Percentiles rank a stretch among this genome's conserved stretches.
Evolutionary conservation across 805 yeast genomes (phyloP).

Genomic region (Candida xyloterini): DNA sequence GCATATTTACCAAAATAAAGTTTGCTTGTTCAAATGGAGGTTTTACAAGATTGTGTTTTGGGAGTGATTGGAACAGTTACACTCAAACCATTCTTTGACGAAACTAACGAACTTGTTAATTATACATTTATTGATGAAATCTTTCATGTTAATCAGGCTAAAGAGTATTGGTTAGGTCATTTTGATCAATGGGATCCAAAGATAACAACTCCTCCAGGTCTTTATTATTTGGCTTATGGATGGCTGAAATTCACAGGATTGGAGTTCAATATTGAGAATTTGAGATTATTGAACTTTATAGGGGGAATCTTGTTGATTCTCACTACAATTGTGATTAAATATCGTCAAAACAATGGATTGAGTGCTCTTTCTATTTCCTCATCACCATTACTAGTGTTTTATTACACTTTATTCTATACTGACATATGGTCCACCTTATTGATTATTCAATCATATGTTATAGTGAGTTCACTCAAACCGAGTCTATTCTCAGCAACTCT

Average conservation of each 20-base stretch:
- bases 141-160: slow-evolving; percentile 82
- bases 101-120: slow-evolving; percentile 21
- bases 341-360: slow-evolving; percentile 15
- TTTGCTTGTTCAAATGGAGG: not conserved
- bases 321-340: slow-evolving; percentile 20
- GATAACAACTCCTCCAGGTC: slow-evolving; percentile 96
- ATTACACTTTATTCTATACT: slow-evolving; percentile 79
- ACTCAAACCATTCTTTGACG: slow-evolving; percentile 18
- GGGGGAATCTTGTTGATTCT: slow-evolving; percentile 53
- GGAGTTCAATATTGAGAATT: slow-evolving; percentile 36
- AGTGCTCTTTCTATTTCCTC: slow-evolving; percentile 36
- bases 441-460: slow-evolving; percentile 52
- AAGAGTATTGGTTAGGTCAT: slow-evolving; percentile 57
- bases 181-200: slow-evolving; percentile 79
- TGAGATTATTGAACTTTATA: slow-evolving; percentile 59
- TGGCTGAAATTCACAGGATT: slow-evolving; percentile 33
- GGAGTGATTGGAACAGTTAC: slow-evolving; percentile 17
- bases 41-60: slow-evolving; percentile 12
- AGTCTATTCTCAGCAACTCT: slow-evolving; percentile 19
- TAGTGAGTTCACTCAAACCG: slow-evolving; percentile 13
- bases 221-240: slow-evolving; percentile 51
- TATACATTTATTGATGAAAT: slow-evolving; percentile 65
- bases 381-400: slow-evolving; percentile 72
- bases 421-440: slow-evolving; percentile 88
- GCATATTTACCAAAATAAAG: not conserved